Evolutionary conservation across 179 eudicot species (phyloP).

Genomic region (Corrigiola litoralis): DNA sequence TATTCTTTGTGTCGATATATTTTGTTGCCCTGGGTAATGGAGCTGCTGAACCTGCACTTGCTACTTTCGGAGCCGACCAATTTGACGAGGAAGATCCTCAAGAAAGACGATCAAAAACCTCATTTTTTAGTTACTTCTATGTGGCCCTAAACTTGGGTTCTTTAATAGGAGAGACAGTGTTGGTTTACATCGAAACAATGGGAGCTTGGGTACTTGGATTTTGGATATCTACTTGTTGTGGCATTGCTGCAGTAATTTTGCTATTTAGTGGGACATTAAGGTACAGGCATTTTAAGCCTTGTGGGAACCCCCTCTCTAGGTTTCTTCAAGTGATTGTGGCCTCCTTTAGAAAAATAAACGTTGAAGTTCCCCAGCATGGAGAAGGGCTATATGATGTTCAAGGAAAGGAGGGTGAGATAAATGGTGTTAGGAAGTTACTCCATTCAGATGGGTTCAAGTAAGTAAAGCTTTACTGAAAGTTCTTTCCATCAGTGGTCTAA

Average conservation of each 20-base stretch:
- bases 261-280: constrained; percentile 37
- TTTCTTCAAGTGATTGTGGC: constrained; percentile 42
- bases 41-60: constrained; percentile 45
- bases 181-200: constrained; percentile 43
- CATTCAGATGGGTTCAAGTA: constrained; percentile 39
- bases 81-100: constrained; percentile 41
- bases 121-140: constrained; percentile 46
- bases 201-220: constrained; percentile 44
- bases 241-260: constrained; percentile 34
- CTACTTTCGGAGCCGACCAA: constrained; percentile 48
- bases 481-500: neutral
- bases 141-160: constrained; percentile 46
- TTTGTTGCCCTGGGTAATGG: constrained; percentile 45
- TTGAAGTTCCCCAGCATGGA: constrained; percentile 33
- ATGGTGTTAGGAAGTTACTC: constrained; percentile 28
- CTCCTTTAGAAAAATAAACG: constrained; percentile 35
- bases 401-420: constrained; percentile 30
- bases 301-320: constrained; percentile 40
- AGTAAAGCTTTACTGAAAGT: neutral
- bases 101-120: constrained; percentile 36
- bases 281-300: constrained; percentile 42
- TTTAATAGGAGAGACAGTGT: constrained; percentile 40
- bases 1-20: constrained; percentile 46
- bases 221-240: constrained; percentile 42
- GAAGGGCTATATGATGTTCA: constrained; percentile 33